Conservation (phyloP, 352 stramenopile genomes). For the Pythium dissimile region DNA sequence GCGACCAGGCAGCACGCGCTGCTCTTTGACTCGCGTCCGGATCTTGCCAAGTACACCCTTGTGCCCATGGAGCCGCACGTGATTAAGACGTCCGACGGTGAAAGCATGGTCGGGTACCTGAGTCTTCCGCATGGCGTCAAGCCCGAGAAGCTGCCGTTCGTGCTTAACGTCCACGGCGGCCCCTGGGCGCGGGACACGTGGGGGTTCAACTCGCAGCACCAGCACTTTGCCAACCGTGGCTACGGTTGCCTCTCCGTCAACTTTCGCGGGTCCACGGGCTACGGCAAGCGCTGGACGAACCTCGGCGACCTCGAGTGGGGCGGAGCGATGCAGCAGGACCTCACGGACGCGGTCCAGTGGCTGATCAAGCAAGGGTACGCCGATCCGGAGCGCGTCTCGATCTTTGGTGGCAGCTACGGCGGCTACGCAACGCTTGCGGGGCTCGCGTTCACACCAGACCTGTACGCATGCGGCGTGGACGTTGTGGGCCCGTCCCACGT, state of each 20-base stretch:
- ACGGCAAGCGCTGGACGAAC: slow-evolving; percentile 71
- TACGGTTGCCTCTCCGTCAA: slow-evolving; percentile 52
- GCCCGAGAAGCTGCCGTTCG: slow-evolving; percentile 30
- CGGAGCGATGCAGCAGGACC: slow-evolving; percentile 40
- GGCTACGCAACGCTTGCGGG: slow-evolving; percentile 68
- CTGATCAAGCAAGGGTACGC: slow-evolving; percentile 52
- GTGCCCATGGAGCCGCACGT: slow-evolving; percentile 32
- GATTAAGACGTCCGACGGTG: slow-evolving; percentile 41
- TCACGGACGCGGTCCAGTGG: slow-evolving; percentile 56
- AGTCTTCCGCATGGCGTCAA: slow-evolving; percentile 31
- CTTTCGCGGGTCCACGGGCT: slow-evolving; percentile 63
- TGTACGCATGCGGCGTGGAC: slow-evolving; percentile 77
- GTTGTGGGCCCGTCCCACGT: slow-evolving; percentile 57
- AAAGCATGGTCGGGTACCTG: slow-evolving; percentile 45
- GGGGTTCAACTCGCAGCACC: slow-evolving; percentile 29
- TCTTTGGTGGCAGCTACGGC: slow-evolving; percentile 71
- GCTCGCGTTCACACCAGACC: slow-evolving; percentile 71
- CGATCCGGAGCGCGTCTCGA: slow-evolving; percentile 36
- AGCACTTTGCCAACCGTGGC: slow-evolving; percentile 44
- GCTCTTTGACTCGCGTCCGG: slow-evolving; percentile 36
- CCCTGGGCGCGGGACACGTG: slow-evolving; percentile 36
- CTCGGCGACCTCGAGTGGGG: slow-evolving; percentile 40
- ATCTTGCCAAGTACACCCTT: slow-evolving; percentile 33
- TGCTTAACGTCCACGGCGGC: slow-evolving; percentile 38
- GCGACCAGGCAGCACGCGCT: slow-evolving; percentile 24